Base-by-base conservation (phyloP, 192 early-diverging fungal genomes). In the Coemansia sp. region DNA sequence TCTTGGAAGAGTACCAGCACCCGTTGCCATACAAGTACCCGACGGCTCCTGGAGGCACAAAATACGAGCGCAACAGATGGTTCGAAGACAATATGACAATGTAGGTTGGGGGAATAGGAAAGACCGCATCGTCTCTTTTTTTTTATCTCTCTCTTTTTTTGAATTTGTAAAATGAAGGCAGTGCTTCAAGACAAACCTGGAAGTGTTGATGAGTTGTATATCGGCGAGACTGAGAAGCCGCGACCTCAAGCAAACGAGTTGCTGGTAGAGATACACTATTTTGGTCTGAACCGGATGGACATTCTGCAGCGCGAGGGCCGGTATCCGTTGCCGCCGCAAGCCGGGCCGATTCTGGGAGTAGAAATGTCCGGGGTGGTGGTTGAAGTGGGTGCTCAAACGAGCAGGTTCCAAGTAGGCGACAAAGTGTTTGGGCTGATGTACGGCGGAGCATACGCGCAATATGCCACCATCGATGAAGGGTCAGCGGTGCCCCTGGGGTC, bases 281-380 rank as follows among this genome's bases (percentile, higher is more conserved):
- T 91, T 69, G 84, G 70, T 20, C 64, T 90, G 44, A 92, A 92
- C 54, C 82, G 90, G 15, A 86, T 89, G 86, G 90, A 92, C 58
- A 79, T 88, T 43, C 5, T 82, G 8, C 90, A 92, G 68, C 83
- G 90, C 36, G 62, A 86, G 42, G 88, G 88, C 9, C 45, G 40
- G n/a, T 90, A 92, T 45, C 87, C 86, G 15, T 55, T 81, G 26
- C 88, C 88, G 11, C 62, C 78, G 0, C 79, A 75, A 26, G 87
- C 79, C 15, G 80, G 85, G 20, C 52, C 68, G 8, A 85, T 90
- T 46, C 76, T 92, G 10, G 90, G 90, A 17, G 86, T 90, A 11
- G 90, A 92, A 66, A 80, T 88, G 40, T 56, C 87, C 0, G 90
- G 90, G 38, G 69, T 63, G 26, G 80, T 90, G 23, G 83, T 73